Conservation (phyloP, 345 rosid species). For the Erucastrum elatum region DNA sequence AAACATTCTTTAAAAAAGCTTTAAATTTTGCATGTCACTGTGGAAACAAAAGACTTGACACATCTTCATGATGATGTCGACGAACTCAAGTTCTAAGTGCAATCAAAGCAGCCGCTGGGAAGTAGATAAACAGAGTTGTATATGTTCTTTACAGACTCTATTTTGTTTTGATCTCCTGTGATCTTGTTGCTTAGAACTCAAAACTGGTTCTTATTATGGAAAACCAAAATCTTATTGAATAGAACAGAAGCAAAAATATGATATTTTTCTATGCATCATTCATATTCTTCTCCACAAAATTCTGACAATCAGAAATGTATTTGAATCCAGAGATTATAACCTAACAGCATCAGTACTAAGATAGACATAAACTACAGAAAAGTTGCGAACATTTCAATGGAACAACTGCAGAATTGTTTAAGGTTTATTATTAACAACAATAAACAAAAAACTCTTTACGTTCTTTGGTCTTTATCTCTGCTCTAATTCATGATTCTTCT, state of each 20-base stretch:
- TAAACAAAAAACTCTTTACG: background rate
- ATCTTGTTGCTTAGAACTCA: constrained; percentile 3
- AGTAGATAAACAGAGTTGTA: constrained; percentile 41
- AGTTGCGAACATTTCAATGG: background rate
- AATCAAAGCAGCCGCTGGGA: constrained; percentile 62
- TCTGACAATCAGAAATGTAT: background rate
- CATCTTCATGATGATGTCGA: constrained; percentile 68
- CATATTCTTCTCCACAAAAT: background rate
- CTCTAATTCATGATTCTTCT: background rate
- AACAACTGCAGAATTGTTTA: constrained; percentile 1
- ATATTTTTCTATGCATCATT: constrained; percentile 8
- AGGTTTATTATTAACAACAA: constrained; percentile 14
- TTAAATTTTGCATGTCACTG: no score
- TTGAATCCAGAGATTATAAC: background rate
- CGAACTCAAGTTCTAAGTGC: constrained; percentile 56
- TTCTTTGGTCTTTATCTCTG: background rate
- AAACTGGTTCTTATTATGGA: background rate
- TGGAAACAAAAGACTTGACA: constrained; percentile 37
- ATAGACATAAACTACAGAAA: background rate
- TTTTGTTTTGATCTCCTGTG: background rate
- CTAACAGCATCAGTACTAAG: background rate
- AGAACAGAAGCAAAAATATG: constrained; percentile 1
- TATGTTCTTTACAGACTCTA: constrained; percentile 11
- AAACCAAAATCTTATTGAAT: background rate
- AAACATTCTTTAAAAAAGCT: no score